Conservation (phyloP, 768 basidiomycete species). For the Boletus vermiculosoides region DNA sequence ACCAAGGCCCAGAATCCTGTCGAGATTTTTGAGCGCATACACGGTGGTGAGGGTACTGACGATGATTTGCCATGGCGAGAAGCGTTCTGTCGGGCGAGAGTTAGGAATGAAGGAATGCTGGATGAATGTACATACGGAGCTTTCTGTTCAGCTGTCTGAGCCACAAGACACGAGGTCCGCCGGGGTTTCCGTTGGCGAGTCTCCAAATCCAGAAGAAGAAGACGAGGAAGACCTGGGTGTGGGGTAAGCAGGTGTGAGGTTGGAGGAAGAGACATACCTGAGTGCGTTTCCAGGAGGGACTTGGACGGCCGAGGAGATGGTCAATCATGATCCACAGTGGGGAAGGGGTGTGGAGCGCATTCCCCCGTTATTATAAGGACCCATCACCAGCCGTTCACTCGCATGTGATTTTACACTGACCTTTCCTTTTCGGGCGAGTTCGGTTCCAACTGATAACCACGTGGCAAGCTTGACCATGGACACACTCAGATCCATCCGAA, state of each 20-base stretch:
- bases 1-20: constrained; percentile 79
- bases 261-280: constrained; percentile 49
- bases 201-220: constrained; percentile 90
- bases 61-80: constrained; percentile 96
- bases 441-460: neutral
- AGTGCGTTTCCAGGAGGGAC: constrained; percentile 83
- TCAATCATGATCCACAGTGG: constrained; percentile 71
- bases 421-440: constrained; percentile 21
- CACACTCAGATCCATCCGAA: constrained; percentile 41
- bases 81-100: constrained; percentile 51
- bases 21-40: constrained; percentile 81
- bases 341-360: constrained; percentile 1
- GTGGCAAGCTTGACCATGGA: constrained; percentile 14
- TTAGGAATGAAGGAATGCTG: neutral
- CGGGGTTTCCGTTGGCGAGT: constrained; percentile 60
- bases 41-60: constrained; percentile 80
- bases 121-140: constrained; percentile 47
- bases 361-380: constrained; percentile 4
- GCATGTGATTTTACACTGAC: constrained; percentile 35
- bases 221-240: constrained; percentile 77
- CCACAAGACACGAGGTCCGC: constrained; percentile 68
- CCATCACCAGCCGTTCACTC: neutral
- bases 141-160: constrained; percentile 55
- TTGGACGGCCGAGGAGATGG: constrained; percentile 86
- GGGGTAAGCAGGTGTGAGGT: constrained; percentile 1